Conservation (phyloP, 164 flowering plant genomes). For the Vitis rupestris region DNA sequence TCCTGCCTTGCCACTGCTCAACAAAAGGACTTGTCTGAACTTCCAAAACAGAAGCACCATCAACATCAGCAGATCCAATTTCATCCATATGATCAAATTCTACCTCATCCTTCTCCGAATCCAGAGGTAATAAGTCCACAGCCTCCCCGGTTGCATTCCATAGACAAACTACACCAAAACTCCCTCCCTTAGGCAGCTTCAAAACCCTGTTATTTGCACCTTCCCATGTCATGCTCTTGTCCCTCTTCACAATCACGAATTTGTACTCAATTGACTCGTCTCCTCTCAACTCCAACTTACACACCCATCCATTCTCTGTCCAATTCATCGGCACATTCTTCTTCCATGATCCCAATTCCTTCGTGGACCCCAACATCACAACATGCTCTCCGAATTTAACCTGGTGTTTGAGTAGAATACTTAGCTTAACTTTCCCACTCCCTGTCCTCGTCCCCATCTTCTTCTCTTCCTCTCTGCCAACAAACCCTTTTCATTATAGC, state of each 20-base stretch:
- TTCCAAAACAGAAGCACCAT: conserved; percentile 21
- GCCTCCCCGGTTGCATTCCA: conserved; percentile 70
- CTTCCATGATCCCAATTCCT: conserved; percentile 90
- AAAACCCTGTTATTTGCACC: conserved; percentile 62
- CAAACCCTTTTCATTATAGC: not conserved
- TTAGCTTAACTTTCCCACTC: conserved; percentile 43
- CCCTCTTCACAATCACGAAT: conserved; percentile 54
- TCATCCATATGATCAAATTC: conserved; percentile 19
- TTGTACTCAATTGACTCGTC: conserved; percentile 63
- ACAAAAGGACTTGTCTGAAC: conserved; percentile 67
- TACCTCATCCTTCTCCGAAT: conserved; percentile 11
- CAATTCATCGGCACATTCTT: conserved; percentile 60
- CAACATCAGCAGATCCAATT: conserved; percentile 22
- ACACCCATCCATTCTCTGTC: conserved; percentile 82
- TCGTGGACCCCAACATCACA: conserved; percentile 61
- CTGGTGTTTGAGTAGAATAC: conserved; percentile 61
- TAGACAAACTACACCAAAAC: conserved; percentile 52
- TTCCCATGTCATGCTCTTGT: conserved; percentile 70
- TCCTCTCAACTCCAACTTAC: conserved; percentile 51
- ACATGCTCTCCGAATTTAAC: conserved; percentile 79
- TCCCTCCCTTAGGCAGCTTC: conserved; percentile 53
- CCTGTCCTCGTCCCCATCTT: conserved; percentile 19
- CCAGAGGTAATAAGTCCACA: conserved; percentile 38
- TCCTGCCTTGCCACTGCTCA: conserved; percentile 85
- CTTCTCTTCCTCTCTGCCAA: conserved; percentile 26